Base-by-base conservation (phyloP, 2,329 filamentous ascomycete genomes). In the Paramyrothecium roridum region DNA sequence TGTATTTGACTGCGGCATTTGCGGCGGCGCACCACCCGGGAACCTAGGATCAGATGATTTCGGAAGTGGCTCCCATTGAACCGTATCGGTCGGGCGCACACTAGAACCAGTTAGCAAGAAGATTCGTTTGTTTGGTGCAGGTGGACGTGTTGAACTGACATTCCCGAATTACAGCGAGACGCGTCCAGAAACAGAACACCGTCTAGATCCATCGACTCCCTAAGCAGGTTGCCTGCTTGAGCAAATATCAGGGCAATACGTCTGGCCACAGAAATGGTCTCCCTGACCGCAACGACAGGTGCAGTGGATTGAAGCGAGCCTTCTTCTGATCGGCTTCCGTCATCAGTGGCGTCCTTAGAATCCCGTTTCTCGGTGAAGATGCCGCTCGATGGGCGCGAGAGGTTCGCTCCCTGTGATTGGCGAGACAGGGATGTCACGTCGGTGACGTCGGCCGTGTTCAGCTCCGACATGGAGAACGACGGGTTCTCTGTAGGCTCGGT, bases 151-250 rank as follows among this genome's bases (percentile, higher is more conserved):
- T 26, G 13, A 19, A 52, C 51, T 52, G 3, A 52, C 51, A 52
- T 52, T 23, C 51, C 51, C 3, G 37, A 21, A 30, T 52, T 52
- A 40, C 51, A 52, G 20, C 40, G 20, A 16, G 17, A 20, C 4
- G 51, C 51, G 17, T 52, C 51, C 7, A 45, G 19, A 37, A 52
- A 52, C 37, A 52, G 37, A 11, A 52, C 51, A 30, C 51, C 51
- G 16, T 52, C 51, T 22, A 52, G 22, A 19, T 52, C 51, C 51
- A 52, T 52, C 13, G 51, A 45, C 23, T 52, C 51, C 40, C 33
- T 52, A 2, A 52, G 26, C 19, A 47, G 43, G 17, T 17, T 30
- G 22, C 51, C 46, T 3, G 51, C 51, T 12, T 52, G 51, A 23
- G 19, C n/a, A 37, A 46, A 52, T n/a, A 52, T 30, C 19, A 37